Evolutionary conservation across 2,329 filamentous ascomycete genomes (phyloP).

Genomic region (Mycosphaerella arachidis): DNA sequence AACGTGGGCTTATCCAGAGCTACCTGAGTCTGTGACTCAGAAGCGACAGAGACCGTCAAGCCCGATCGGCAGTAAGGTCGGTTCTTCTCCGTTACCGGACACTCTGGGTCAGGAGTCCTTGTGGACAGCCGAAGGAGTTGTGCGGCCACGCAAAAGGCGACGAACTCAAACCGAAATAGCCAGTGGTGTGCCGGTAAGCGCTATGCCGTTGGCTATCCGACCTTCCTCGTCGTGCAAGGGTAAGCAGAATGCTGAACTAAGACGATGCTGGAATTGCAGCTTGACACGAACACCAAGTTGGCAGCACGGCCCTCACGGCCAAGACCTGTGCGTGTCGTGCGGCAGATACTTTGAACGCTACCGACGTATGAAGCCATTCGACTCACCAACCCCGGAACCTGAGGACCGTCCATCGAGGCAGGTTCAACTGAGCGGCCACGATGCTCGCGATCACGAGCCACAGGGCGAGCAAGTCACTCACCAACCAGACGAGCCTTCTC

Average conservation of each 20-base stretch:
- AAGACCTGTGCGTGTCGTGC: conserved; percentile 28
- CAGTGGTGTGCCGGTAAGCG: neutral
- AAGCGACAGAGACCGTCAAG: conserved; percentile 14
- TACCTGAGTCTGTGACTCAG: conserved; percentile 7
- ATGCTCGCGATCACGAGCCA: neutral
- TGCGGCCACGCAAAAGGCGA: neutral
- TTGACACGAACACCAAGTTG: conserved; percentile 22
- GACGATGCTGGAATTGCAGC: conserved; percentile 28
- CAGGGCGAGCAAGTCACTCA: neutral
- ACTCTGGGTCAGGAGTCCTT: conserved; percentile 17
- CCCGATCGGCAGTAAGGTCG: conserved; percentile 4
- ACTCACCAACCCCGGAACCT: conserved; percentile 17
- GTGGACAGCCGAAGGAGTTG: conserved; percentile 16
- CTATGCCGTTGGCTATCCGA: neutral
- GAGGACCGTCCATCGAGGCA: neutral
- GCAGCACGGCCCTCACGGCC: conserved; percentile 27
- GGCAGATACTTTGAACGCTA: conserved; percentile 29
- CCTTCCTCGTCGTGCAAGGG: conserved; percentile 2
- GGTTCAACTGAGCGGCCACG: neutral
- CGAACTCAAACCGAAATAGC: neutral
- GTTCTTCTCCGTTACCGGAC: conserved; percentile 10
- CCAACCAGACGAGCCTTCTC: neutral
- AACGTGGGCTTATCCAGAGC: conserved; percentile 27
- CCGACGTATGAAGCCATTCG: conserved; percentile 26
- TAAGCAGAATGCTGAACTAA: conserved; percentile 4